A percentile compares a stretch with the other conserved stretches of the same genome.
Evolutionary conservation across 1,284 basidiomycete genomes (phyloP).

Genomic region (Cutaneotrichosporon sp.): DNA sequence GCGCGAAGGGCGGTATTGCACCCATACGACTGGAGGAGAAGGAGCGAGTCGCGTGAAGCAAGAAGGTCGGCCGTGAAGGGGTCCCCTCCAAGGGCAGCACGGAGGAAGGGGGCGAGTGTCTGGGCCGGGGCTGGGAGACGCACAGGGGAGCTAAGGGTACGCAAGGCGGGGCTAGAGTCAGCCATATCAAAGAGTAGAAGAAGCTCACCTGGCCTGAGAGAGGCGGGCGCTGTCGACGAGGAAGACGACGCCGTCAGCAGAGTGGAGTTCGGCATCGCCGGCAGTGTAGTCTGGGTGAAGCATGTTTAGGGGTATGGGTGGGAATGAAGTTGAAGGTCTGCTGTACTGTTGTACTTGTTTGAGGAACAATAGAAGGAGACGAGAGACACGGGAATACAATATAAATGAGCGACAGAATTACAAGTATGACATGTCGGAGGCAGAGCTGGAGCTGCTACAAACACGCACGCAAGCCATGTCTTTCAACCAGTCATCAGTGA

Average conservation of each 20-base stretch:
- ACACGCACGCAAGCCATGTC: too few relatives aligned
- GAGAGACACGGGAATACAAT: too few relatives aligned
- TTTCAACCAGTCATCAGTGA: too few relatives aligned
- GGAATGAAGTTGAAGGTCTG: neutral
- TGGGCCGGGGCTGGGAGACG: neutral
- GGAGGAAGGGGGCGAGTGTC: constrained; percentile 13
- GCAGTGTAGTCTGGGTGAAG: neutral
- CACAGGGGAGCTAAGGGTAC: neutral
- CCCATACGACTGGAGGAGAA: constrained; percentile 12
- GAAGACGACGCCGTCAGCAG: constrained; percentile 17
- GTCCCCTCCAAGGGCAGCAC: constrained; percentile 6
- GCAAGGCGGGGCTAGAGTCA: constrained; percentile 10
- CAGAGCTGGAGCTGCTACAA: too few relatives aligned
- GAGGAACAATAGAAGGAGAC: too few relatives aligned
- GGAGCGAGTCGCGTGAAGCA: constrained; percentile 1
- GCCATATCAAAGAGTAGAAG: neutral
- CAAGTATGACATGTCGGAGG: too few relatives aligned
- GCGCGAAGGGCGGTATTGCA: constrained; percentile 4
- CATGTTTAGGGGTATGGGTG: neutral
- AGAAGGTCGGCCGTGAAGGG: constrained; percentile 5
- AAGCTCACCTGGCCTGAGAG: neutral
- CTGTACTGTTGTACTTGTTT: neutral
- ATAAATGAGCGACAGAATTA: too few relatives aligned
- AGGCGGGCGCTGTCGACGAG: constrained; percentile 11
- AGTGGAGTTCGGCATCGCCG: constrained; percentile 11